Base-by-base conservation (phyloP, 169 alveolate genomes). In the Miamiensis avidus region DNA sequence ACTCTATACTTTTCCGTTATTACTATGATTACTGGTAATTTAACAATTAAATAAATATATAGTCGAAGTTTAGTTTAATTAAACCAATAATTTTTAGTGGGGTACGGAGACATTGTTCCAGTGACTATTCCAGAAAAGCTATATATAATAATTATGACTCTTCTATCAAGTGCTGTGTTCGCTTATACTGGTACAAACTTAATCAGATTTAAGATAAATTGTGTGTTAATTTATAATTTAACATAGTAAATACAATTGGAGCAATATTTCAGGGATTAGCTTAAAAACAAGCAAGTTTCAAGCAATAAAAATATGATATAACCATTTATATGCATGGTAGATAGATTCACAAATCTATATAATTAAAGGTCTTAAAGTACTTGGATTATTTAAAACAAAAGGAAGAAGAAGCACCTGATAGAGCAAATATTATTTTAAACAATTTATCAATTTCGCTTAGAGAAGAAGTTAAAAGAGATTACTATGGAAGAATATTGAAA, bases 401-500 rank as follows among this genome's bases (percentile, higher is more conserved):
- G 20, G 69, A 49, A 49, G 69, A 49, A 49, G 69, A 49, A 49
- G 69, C 69, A 11, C 69, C 69, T 20, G 69, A 49, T 11, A 49
- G 20, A 49, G 4, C 20, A 4, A 49, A 4, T 11, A 49, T 11
- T 49, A 49, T 49, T 49, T 49, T 49, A 49, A 49, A 49, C 20
- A 49, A 11, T 4, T 11, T 49, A 20, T 49, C 69, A 20, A 49
- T 4, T 49, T 49, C 4, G 20, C 20, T 49, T 11, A 49, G 69
- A 49, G 20, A 49, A 11, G 69, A 49, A 49, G 69, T 49, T 49
- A 49, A 49, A 49, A 49, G 4, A 11, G 74, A 79, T 16, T 79
- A 29, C 20, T 79, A 79, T 64, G 84, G 84, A 25, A 79, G 65
- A 65, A 79, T 79, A 4, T 34, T 79, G 1, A 1, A 11, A 65